A percentile compares a stretch with the other conserved stretches of the same genome.
These are phyloP conservation scores for Fusarium citri DNA, from an alignment of 2,329 filamentous ascomycete genomes.

Conservation along the genomic window DNA sequence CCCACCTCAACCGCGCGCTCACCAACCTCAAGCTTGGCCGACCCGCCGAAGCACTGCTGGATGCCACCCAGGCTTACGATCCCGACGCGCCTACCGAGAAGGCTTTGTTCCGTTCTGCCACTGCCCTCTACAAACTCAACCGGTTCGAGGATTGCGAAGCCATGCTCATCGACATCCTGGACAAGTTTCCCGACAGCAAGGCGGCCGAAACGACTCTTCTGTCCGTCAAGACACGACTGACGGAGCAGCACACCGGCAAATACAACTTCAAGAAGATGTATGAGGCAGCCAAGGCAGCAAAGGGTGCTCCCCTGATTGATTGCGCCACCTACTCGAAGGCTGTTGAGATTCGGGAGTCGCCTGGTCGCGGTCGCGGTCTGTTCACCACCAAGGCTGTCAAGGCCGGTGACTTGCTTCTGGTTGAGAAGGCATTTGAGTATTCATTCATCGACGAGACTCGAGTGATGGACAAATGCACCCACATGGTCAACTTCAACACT, in stretches of 20 bases:
- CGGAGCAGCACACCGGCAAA: conserved; percentile 54
- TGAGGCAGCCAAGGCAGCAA: conserved; percentile 47
- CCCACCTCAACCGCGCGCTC: conserved; percentile 3
- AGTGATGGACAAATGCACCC: conserved; percentile 33
- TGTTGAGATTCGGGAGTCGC: conserved; percentile 55
- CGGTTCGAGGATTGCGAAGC: not conserved
- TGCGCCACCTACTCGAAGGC: conserved; percentile 59
- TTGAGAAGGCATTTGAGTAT: conserved; percentile 66
- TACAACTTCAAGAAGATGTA: conserved; percentile 56
- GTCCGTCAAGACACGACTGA: conserved; percentile 48
- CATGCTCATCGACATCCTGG: conserved; percentile 46
- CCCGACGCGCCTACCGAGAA: not conserved
- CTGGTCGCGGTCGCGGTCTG: conserved; percentile 59
- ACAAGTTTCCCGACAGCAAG: conserved; percentile 51
- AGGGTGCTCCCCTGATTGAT: conserved; percentile 57
- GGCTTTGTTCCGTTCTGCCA: not conserved
- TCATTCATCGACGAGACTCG: conserved; percentile 46
- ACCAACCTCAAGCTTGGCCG: not conserved
- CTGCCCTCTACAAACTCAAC: not conserved
- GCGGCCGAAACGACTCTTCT: conserved; percentile 46
- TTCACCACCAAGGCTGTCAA: conserved; percentile 62
- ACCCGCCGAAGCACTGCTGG: not conserved
- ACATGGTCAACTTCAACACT: conserved; percentile 50
- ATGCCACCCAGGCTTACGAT: not conserved
- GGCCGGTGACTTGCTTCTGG: conserved; percentile 64